Evolutionary conservation across 2,329 filamentous ascomycete genomes (phyloP).

Genomic region (Parastagonospora nodorum): DNA sequence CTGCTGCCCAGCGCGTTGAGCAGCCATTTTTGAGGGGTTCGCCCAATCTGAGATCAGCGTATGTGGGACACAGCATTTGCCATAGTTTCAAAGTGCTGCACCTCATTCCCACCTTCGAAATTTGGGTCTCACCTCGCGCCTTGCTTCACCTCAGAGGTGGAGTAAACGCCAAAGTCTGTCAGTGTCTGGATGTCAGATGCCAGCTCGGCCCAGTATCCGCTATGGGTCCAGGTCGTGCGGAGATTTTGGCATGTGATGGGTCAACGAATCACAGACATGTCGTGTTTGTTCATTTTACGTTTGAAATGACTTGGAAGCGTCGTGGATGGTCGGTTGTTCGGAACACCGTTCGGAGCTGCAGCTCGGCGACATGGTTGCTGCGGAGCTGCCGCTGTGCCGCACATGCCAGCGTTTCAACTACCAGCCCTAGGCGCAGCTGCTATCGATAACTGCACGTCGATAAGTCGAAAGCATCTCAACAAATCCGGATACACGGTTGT

Average conservation of each 20-base stretch:
- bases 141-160: conserved; percentile 3
- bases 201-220: not conserved
- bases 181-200: not conserved
- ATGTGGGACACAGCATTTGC: conserved; percentile 1
- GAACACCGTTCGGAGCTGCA: conserved; percentile 9
- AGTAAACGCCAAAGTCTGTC: not conserved
- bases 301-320: conserved; percentile 10
- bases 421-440: conserved; percentile 8
- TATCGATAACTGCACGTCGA: conserved; percentile 22
- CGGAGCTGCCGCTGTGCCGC: conserved; percentile 15
- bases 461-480: conserved; percentile 15
- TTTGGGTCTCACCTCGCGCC: conserved; percentile 1
- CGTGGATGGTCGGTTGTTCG: conserved; percentile 9
- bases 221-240: conserved; percentile 1
- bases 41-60: not conserved
- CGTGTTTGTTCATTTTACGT: conserved; percentile 10
- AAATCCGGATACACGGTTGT: conserved; percentile 5
- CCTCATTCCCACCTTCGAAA: conserved; percentile 1
- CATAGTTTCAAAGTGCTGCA: conserved; percentile 5
- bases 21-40: not conserved
- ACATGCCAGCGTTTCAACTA: conserved; percentile 22
- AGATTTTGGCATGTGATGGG: not conserved
- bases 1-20: not conserved
- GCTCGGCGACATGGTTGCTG: conserved; percentile 8
- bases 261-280: conserved; percentile 14